These are phyloP conservation scores for Tuber indicum DNA, from an alignment of 495 filamentous ascomycete genomes.

Conservation along the genomic window DNA sequence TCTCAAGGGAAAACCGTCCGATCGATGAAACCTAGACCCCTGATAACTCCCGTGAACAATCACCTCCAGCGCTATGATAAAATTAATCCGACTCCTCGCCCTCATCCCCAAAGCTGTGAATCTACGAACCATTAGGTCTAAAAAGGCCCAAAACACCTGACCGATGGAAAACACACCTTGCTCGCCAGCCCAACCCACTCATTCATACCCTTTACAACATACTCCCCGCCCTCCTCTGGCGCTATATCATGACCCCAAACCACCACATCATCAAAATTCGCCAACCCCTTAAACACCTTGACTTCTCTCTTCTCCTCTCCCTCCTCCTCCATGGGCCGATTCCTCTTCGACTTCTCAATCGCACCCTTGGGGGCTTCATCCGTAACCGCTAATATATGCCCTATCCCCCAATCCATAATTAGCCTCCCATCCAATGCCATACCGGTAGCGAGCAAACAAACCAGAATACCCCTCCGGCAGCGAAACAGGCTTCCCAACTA, in stretches of 20 bases:
- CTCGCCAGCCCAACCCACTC: slow-evolving; percentile 82
- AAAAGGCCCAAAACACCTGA: not conserved
- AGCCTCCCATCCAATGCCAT: not conserved
- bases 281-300: slow-evolving; percentile 57
- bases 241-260: slow-evolving; percentile 73
- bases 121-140: not conserved
- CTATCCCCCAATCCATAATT: slow-evolving; percentile 18
- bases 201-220: slow-evolving; percentile 58
- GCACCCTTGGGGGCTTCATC: slow-evolving; percentile 21
- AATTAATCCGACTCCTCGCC: not conserved
- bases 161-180: slow-evolving; percentile 38
- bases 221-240: slow-evolving; percentile 49
- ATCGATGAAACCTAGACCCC: not conserved
- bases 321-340: slow-evolving; percentile 42
- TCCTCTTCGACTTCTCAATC: slow-evolving; percentile 34
- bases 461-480: slow-evolving; percentile 74
- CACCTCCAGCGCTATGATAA: not conserved
- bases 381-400: slow-evolving; percentile 36
- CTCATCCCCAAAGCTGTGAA: not conserved
- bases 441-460: slow-evolving; percentile 22
- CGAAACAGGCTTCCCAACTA: slow-evolving; percentile 60
- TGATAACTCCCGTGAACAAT: not conserved
- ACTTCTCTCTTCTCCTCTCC: slow-evolving; percentile 48
- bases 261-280: slow-evolving; percentile 66
- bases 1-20: not conserved